Percentiles rank a stretch among this genome's conserved stretches.
These are phyloP conservation scores for Geoglossum glabrum DNA, from an alignment of 495 filamentous ascomycete genomes.

Conservation along the genomic window DNA sequence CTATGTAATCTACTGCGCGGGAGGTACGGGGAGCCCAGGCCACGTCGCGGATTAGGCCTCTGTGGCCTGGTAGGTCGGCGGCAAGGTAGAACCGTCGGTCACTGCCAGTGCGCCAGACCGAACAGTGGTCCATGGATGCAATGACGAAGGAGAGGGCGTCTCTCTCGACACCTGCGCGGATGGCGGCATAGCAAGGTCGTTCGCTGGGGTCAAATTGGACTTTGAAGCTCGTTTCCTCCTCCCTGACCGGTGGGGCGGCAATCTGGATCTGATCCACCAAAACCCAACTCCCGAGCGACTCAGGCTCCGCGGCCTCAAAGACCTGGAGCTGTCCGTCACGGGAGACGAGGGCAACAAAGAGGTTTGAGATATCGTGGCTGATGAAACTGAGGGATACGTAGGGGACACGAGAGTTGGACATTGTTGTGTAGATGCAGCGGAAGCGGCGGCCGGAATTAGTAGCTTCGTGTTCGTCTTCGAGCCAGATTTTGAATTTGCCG, in stretches of 20 bases:
- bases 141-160: conserved; percentile 62
- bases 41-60: conserved; percentile 67
- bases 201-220: conserved; percentile 73
- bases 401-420: conserved; percentile 35
- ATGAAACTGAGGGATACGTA: conserved; percentile 68
- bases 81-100: conserved; percentile 56
- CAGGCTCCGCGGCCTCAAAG: conserved; percentile 73
- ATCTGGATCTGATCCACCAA: conserved; percentile 49
- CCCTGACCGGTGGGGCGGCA: conserved; percentile 36
- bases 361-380: conserved; percentile 44
- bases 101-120: conserved; percentile 53
- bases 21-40: conserved; percentile 83
- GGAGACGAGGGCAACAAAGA: conserved; percentile 66
- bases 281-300: conserved; percentile 57
- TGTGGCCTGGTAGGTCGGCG: conserved; percentile 47
- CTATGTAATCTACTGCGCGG: conserved; percentile 71
- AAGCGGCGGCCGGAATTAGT: conserved; percentile 59
- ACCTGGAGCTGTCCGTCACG: conserved; percentile 61
- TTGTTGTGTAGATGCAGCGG: conserved; percentile 36
- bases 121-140: conserved; percentile 60
- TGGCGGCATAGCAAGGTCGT: conserved; percentile 51
- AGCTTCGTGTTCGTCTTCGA: conserved; percentile 59
- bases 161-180: conserved; percentile 52
- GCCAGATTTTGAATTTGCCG: conserved; percentile 74
- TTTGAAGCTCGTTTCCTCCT: conserved; percentile 70